A percentile compares a stretch with the other conserved stretches of the same genome.
phyloP scores from a whole-genome alignment of 73 alveolate genomes.

The Stentor coeruleus region DNA sequence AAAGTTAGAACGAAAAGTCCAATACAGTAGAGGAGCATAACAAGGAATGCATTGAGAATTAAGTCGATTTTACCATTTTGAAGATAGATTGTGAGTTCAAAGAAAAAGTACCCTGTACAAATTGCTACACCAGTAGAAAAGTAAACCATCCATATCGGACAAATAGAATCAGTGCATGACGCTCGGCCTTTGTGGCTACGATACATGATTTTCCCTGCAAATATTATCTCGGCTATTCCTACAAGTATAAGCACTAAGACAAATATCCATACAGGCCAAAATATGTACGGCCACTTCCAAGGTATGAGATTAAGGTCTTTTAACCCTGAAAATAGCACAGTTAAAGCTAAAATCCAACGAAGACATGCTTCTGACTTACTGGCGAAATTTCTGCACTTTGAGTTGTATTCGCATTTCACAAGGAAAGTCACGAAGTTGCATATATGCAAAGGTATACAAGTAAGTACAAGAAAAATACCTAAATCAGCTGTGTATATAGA shows the following conservation, averaged over 20 bases:
- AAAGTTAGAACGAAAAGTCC: not conserved
- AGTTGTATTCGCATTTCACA: not conserved
- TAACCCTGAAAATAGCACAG: not conserved
- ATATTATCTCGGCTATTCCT: not conserved
- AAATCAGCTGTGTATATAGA: too few species aligned
- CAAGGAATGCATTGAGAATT: not conserved
- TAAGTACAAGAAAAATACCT: too few species aligned
- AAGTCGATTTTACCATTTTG: not conserved
- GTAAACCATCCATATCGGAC: not conserved
- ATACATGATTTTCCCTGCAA: not conserved
- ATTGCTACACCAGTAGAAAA: not conserved
- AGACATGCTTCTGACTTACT: too few species aligned
- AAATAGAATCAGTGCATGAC: not conserved
- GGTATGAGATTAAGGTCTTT: not conserved
- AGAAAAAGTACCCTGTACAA: not conserved
- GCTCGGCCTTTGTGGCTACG: not conserved
- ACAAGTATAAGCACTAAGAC: not conserved
- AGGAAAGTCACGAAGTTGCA: not conserved
- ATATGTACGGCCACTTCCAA: constrained; percentile 15
- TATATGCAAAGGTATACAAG: too few species aligned
- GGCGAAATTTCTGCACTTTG: too few species aligned
- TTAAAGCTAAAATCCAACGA: too few species aligned
- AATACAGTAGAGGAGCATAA: not conserved
- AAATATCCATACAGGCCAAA: constrained; percentile 3
- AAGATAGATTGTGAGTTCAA: not conserved